These are phyloP conservation scores for Phymatotrichopsis omnivora DNA, from an alignment of 2,329 filamentous ascomycete species.

Conservation along the genomic window DNA sequence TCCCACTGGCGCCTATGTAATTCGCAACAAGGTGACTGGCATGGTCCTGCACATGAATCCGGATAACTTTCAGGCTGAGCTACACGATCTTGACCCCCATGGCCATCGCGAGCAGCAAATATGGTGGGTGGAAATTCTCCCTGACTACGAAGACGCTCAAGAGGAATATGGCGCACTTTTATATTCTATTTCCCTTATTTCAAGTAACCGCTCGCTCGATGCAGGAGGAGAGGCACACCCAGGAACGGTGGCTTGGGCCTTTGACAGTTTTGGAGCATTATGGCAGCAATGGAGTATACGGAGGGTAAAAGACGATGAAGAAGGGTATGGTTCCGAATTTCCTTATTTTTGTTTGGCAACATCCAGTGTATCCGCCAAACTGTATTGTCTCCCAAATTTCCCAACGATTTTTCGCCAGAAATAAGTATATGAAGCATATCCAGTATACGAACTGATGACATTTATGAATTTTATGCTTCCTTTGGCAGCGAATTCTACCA, in stretches of 20 bases:
- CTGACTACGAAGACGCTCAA: neutral
- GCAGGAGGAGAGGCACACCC: neutral
- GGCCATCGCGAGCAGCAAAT: neutral
- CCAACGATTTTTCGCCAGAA: neutral
- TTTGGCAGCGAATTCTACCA: neutral
- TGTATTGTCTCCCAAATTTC: neutral
- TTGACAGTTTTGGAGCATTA: neutral
- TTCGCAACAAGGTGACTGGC: neutral
- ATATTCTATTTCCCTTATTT: neutral
- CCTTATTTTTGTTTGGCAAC: no score
- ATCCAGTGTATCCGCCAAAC: no score
- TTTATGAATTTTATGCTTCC: neutral
- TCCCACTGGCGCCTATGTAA: neutral
- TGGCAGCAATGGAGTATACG: neutral
- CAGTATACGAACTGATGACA: neutral
- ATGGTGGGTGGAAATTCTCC: slow-evolving; percentile 8
- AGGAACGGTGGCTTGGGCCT: neutral
- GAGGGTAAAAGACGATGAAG: neutral
- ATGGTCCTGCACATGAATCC: neutral
- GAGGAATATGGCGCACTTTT: no score
- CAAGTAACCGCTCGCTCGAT: neutral
- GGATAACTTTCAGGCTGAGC: no score
- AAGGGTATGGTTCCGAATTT: no score
- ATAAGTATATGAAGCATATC: no score
- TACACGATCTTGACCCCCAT: no score